Evolutionary conservation across 2,329 filamentous ascomycete genomes (phyloP).

Genomic region (Trichoderma brevicompactum): DNA sequence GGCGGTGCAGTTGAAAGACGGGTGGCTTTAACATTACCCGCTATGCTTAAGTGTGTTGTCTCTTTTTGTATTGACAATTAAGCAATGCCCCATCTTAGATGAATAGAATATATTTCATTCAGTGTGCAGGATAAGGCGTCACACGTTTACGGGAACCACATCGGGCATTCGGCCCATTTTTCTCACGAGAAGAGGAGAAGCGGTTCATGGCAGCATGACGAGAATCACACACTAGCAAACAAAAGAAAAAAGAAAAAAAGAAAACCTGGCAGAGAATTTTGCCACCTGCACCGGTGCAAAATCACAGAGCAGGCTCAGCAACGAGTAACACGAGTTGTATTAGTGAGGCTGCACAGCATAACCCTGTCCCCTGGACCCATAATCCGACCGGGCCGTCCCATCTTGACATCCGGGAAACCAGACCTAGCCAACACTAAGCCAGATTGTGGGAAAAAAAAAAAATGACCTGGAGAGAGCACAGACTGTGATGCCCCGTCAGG

Average conservation of each 20-base stretch:
- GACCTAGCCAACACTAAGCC: neutral
- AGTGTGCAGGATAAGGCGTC: neutral
- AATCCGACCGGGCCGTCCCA: conserved; percentile 11
- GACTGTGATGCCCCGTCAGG: neutral
- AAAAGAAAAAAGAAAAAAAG: no score
- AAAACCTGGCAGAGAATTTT: neutral
- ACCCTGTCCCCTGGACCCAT: conserved; percentile 1
- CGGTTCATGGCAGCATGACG: neutral
- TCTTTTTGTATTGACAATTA: neutral
- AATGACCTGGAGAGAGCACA: conserved; percentile 10
- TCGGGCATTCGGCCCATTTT: neutral
- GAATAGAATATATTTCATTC: no score
- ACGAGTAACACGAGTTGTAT: neutral
- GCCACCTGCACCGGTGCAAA: neutral
- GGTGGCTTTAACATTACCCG: neutral
- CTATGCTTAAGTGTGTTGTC: neutral
- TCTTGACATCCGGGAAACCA: neutral
- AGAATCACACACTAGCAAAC: neutral
- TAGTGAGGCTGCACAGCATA: conserved; percentile 4
- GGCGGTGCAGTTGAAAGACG: neutral
- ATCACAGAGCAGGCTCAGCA: neutral
- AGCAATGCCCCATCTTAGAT: neutral
- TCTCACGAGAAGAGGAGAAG: neutral
- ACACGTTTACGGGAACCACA: neutral
- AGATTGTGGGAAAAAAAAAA: neutral